Percentiles rank a stretch among this genome's conserved stretches.
Conservation (phyloP, 1,284 basidiomycete species). For the Retiboletus fuscus region DNA sequence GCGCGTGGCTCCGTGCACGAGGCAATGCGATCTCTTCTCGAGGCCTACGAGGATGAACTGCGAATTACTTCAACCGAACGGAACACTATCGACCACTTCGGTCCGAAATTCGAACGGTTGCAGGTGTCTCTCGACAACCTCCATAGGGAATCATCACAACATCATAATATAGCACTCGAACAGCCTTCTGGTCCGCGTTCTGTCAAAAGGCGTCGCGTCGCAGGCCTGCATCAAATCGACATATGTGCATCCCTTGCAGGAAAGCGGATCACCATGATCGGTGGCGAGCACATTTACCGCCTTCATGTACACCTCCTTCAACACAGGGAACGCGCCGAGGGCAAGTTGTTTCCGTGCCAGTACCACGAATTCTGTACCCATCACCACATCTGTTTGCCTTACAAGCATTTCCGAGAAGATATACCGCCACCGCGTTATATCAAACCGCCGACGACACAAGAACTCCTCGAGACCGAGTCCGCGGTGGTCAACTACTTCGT, state of each 20-base stretch:
- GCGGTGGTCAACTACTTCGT: constrained; percentile 58
- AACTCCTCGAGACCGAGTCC: constrained; percentile 54
- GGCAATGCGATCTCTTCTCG: constrained; percentile 17
- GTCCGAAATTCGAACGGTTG: constrained; percentile 26
- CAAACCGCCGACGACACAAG: constrained; percentile 52
- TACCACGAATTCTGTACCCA: constrained; percentile 62
- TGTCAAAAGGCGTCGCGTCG: neutral
- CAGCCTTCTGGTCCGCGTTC: neutral
- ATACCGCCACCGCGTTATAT: constrained; percentile 45
- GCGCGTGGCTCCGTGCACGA: constrained; percentile 29
- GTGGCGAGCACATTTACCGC: constrained; percentile 59
- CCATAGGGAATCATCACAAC: neutral
- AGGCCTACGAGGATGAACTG: constrained; percentile 13
- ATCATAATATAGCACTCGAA: neutral
- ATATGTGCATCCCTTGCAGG: constrained; percentile 54
- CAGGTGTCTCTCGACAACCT: constrained; percentile 33
- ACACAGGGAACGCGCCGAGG: constrained; percentile 50
- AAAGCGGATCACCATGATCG: constrained; percentile 60
- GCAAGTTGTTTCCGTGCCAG: constrained; percentile 52
- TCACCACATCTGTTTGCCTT: constrained; percentile 59
- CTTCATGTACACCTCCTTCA: constrained; percentile 59
- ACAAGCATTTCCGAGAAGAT: constrained; percentile 6
- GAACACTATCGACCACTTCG: neutral
- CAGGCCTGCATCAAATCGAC: constrained; percentile 16
- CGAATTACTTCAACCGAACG: neutral